Evolutionary conservation across 306 rosid species (phyloP).

Genomic region (Cicer yamashitae): DNA sequence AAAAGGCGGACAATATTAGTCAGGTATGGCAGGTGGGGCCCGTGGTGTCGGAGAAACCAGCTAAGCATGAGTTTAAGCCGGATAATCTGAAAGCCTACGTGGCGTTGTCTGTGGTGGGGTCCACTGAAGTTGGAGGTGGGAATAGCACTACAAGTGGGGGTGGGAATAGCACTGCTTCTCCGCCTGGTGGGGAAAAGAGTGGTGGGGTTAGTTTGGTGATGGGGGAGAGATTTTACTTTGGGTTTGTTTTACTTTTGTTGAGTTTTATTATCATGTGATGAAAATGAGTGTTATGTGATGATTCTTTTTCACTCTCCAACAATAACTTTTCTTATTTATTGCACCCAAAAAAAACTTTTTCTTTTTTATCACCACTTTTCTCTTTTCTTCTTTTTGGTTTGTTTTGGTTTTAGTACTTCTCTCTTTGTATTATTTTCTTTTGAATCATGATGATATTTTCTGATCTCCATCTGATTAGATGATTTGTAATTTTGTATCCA

Average conservation of each 20-base stretch:
- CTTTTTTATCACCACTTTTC: background rate
- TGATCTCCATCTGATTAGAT: too few species aligned
- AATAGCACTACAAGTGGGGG: background rate
- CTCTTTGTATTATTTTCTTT: too few species aligned
- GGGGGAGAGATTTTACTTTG: slow-evolving; percentile 17
- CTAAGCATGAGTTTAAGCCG: background rate
- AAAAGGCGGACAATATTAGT: slow-evolving; percentile 32
- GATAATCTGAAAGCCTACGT: slow-evolving; percentile 39
- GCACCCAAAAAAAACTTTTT: too few species aligned
- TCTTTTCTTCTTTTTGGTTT: background rate
- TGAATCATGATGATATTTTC: too few species aligned
- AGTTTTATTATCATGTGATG: slow-evolving; percentile 2
- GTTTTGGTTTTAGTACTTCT: too few species aligned
- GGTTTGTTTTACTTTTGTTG: background rate
- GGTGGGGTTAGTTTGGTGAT: slow-evolving; percentile 11
- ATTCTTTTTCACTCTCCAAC: background rate
- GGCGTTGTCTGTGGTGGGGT: background rate
- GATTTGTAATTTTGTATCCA: too few species aligned
- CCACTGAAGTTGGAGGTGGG: background rate
- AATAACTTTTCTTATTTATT: slow-evolving; percentile 25
- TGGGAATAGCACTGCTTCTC: background rate
- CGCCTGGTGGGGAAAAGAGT: background rate
- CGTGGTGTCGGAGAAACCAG: slow-evolving; percentile 18
- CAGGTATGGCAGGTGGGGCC: slow-evolving; percentile 86
- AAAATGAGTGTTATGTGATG: background rate